Conservation (phyloP, 257 asterid species). For the Knoxia roxburghii region DNA sequence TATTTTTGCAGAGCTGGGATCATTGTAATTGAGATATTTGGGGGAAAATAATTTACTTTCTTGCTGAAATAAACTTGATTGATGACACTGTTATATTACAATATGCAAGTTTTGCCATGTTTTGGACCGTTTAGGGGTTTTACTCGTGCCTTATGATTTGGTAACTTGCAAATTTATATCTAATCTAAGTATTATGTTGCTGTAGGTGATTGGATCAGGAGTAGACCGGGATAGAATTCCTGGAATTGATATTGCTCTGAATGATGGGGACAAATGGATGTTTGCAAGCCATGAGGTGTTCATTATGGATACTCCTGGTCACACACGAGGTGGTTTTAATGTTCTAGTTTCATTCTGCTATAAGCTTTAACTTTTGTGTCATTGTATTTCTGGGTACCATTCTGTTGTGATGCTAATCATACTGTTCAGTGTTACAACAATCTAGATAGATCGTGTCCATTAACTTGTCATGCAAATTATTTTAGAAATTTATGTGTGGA, state of each 20-base stretch:
- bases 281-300: conserved; percentile 95
- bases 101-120: background rate
- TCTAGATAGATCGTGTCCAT: background rate
- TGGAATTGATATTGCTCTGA: conserved; percentile 80
- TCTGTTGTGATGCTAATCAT: background rate
- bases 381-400: background rate
- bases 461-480: background rate
- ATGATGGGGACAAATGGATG: conserved; percentile 96
- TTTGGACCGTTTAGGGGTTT: background rate
- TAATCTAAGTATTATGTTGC: background rate
- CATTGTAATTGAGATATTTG: background rate
- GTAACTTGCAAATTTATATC: conserved; percentile 8
- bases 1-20: background rate
- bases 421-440: background rate
- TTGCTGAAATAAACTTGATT: background rate
- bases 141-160: background rate
- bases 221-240: conserved; percentile 87
- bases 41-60: background rate
- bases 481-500: background rate
- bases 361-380: background rate
- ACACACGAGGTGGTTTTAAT: conserved; percentile 67
- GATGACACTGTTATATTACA: background rate
- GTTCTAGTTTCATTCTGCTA: conserved; percentile 10
- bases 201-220: conserved; percentile 84
- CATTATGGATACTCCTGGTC: conserved; percentile 89